phyloP scores from a whole-genome alignment of 257 asterid species.

The Hygrophila difformis region DNA sequence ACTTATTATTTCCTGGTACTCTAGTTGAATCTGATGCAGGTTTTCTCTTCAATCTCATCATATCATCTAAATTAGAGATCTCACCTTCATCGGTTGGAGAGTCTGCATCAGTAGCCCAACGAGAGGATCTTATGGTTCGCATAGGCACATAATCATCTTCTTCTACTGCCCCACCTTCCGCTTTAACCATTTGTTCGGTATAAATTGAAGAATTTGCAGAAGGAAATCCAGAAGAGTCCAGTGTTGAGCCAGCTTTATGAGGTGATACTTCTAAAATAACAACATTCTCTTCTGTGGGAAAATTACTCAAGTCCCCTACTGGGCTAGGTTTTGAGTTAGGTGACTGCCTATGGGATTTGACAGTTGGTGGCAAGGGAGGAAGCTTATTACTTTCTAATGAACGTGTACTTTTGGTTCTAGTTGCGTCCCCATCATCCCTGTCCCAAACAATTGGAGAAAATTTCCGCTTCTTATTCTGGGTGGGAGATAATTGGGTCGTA shows the following conservation, averaged over 20 bases:
- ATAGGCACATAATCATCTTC: constrained; percentile 39
- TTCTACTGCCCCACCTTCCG: constrained; percentile 22
- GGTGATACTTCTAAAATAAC: constrained; percentile 25
- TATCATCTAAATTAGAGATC: constrained; percentile 45
- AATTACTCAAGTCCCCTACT: constrained; percentile 18
- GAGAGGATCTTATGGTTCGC: constrained; percentile 53
- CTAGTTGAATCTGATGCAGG: constrained; percentile 36
- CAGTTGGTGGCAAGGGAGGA: constrained; percentile 29
- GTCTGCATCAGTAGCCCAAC: constrained; percentile 75
- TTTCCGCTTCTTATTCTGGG: constrained; percentile 48
- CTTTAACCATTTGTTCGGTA: constrained; percentile 23
- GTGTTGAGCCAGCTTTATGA: constrained; percentile 13
- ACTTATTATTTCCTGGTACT: constrained; percentile 31
- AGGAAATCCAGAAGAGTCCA: constrained; percentile 24
- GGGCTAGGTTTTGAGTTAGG: constrained; percentile 18
- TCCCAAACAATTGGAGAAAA: constrained; percentile 93
- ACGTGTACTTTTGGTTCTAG: constrained; percentile 27
- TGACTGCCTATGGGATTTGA: constrained; percentile 15
- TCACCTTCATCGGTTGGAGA: constrained; percentile 76
- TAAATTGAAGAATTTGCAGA: constrained; percentile 23
- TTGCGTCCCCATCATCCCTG: constrained; percentile 47
- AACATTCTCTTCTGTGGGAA: constrained; percentile 16
- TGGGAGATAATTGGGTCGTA: constrained; percentile 26
- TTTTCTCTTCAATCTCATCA: constrained; percentile 21
- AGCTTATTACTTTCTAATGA: constrained; percentile 12